A percentile compares a stretch with the other conserved stretches of the same genome.
These are phyloP conservation scores for Candida hispaniensis DNA, from an alignment of 805 yeast species.

Conservation along the genomic window DNA sequence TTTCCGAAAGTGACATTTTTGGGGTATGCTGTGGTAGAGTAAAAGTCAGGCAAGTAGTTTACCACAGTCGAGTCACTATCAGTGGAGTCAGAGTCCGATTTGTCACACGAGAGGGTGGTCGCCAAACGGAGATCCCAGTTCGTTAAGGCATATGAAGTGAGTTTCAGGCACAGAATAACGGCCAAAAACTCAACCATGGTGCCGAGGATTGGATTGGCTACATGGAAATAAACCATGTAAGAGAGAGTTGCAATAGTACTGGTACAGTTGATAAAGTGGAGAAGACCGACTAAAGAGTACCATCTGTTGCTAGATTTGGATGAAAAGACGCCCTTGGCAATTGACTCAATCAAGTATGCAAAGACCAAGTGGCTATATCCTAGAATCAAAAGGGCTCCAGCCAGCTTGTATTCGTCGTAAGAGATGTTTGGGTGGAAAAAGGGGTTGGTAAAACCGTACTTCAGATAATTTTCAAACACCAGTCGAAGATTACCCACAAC, in stretches of 20 bases:
- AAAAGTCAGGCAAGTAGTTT: conserved; percentile 28
- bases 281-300: conserved; percentile 24
- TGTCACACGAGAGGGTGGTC: conserved; percentile 18
- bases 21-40: conserved; percentile 32
- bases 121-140: conserved; percentile 36
- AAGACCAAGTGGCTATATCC: conserved; percentile 30
- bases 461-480: conserved; percentile 30
- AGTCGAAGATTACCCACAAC: conserved; percentile 33
- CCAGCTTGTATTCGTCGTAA: conserved; percentile 6
- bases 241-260: conserved; percentile 27
- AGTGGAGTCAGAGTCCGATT: conserved; percentile 13
- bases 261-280: conserved; percentile 29
- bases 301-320: conserved; percentile 25
- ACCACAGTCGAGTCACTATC: conserved; percentile 16
- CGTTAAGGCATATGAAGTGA: conserved; percentile 35
- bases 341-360: conserved; percentile 31
- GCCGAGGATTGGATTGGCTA: conserved; percentile 36
- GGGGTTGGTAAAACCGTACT: conserved; percentile 30
- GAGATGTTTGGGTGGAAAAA: conserved; percentile 27
- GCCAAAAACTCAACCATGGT: conserved; percentile 35
- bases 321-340: conserved; percentile 21
- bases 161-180: conserved; percentile 33
- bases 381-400: conserved; percentile 23
- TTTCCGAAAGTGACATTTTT: conserved; percentile 31
- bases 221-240: conserved; percentile 27